phyloP scores from a whole-genome alignment of 805 yeast genomes.

The Isabelozyma pseudorhagii region DNA sequence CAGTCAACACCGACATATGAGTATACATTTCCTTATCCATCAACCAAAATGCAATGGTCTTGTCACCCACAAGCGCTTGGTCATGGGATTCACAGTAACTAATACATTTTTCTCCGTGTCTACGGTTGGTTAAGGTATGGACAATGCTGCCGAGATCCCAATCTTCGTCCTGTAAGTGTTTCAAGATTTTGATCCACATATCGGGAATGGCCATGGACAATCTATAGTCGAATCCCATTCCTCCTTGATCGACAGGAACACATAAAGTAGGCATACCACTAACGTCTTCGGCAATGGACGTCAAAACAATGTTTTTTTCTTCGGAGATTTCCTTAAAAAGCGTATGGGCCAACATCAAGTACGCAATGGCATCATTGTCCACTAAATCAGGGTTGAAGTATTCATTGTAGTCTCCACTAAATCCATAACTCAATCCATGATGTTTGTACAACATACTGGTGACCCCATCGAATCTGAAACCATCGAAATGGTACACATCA shows the following conservation, averaged over 20 bases:
- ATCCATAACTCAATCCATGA: slow-evolving; percentile 89
- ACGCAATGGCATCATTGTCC: slow-evolving; percentile 82
- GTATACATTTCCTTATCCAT: slow-evolving; percentile 99
- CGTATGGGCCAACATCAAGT: slow-evolving; percentile 87
- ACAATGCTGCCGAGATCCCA: slow-evolving; percentile 87
- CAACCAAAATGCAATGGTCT: slow-evolving; percentile 94
- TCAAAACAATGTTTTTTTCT: slow-evolving; percentile 41
- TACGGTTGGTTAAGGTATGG: slow-evolving; percentile 79
- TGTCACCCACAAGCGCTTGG: slow-evolving; percentile 96
- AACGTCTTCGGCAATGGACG: slow-evolving; percentile 93
- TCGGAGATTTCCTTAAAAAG: slow-evolving; percentile 54
- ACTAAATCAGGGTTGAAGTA: slow-evolving; percentile 76
- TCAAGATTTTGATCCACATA: slow-evolving; percentile 95
- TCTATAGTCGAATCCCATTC: slow-evolving; percentile 91
- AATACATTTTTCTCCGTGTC: slow-evolving; percentile 85
- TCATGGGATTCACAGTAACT: slow-evolving; percentile 95
- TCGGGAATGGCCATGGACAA: slow-evolving; percentile 97
- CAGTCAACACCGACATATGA: slow-evolving; percentile 77
- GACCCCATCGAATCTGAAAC: slow-evolving; percentile 95
- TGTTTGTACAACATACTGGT: slow-evolving; percentile 89
- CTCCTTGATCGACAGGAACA: slow-evolving; percentile 69
- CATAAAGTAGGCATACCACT: slow-evolving; percentile 97
- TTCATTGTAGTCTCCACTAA: slow-evolving; percentile 90
- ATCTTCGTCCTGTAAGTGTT: slow-evolving; percentile 79
- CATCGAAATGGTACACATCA: slow-evolving; percentile 85